phyloP scores from a whole-genome alignment of 2,329 filamentous ascomycete genomes.

The Huntiella moniliformis region DNA sequence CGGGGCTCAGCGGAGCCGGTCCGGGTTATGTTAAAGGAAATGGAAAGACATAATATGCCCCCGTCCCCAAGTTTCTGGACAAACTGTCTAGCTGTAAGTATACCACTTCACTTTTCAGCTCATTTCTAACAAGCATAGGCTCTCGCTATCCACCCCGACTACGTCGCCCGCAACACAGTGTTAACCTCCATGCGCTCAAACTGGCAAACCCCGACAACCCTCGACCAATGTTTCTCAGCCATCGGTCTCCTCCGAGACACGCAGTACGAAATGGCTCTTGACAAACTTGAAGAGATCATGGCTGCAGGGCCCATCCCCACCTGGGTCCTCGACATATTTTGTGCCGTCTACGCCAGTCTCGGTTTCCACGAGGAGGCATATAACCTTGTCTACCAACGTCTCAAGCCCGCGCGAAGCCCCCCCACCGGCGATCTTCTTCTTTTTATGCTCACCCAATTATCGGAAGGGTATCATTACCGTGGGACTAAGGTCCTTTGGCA shows the following conservation, averaged over 20 bases:
- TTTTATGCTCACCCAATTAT: constrained; percentile 59
- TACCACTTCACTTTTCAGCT: background rate
- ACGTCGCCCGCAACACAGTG: constrained; percentile 51
- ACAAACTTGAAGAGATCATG: constrained; percentile 48
- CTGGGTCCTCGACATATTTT: constrained; percentile 66
- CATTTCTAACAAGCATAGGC: constrained; percentile 24
- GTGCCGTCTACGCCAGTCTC: constrained; percentile 52
- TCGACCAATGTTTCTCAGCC: constrained; percentile 42
- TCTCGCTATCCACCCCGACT: constrained; percentile 71
- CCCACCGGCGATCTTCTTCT: constrained; percentile 41
- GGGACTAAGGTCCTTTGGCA: constrained; percentile 57
- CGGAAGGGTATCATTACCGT: constrained; percentile 40
- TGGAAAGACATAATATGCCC: constrained; percentile 41
- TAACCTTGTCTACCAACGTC: constrained; percentile 42
- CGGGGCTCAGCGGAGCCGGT: constrained; percentile 50
- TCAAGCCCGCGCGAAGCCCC: constrained; percentile 16
- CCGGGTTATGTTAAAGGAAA: constrained; percentile 47
- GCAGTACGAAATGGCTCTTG: constrained; percentile 64
- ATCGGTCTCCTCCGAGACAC: constrained; percentile 62
- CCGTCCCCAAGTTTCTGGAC: constrained; percentile 52
- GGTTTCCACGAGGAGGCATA: constrained; percentile 64
- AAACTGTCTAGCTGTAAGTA: constrained; percentile 44
- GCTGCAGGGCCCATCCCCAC: constrained; percentile 36
- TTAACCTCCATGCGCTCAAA: constrained; percentile 54
- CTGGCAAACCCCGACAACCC: constrained; percentile 38